Evolutionary conservation across 495 filamentous ascomycete genomes (phyloP).

Genomic region (Xylaria cubensis): DNA sequence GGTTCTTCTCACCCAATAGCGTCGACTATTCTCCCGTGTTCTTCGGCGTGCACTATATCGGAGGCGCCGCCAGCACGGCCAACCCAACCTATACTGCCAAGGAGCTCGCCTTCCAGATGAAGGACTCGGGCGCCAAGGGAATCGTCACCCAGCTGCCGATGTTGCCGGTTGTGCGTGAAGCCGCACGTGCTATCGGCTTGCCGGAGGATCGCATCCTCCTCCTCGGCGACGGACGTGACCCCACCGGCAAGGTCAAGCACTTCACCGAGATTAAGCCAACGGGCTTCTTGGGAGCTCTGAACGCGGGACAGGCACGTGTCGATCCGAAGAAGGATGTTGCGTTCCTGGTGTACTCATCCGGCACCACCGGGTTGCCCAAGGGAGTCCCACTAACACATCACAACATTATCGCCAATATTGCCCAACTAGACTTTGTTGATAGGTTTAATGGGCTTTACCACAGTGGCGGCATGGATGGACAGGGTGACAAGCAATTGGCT

Average conservation of each 20-base stretch:
- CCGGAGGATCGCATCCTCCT: constrained; percentile 72
- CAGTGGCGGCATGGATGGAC: constrained; percentile 63
- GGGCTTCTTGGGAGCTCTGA: constrained; percentile 47
- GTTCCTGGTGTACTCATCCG: constrained; percentile 81
- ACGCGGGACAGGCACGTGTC: constrained; percentile 46
- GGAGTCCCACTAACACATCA: constrained; percentile 87
- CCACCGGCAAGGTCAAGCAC: constrained; percentile 67
- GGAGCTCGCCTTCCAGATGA: constrained; percentile 87
- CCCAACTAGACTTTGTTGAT: constrained; percentile 62
- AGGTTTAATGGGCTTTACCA: constrained; percentile 55
- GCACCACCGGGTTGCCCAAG: constrained; percentile 92
- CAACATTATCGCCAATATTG: constrained; percentile 78
- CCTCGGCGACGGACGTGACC: constrained; percentile 76
- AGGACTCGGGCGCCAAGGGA: constrained; percentile 77
- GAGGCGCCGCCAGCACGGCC: constrained; percentile 79
- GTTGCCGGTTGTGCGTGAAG: constrained; percentile 66
- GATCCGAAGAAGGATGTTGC: constrained; percentile 65
- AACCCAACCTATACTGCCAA: constrained; percentile 88
- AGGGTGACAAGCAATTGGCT: constrained; percentile 75
- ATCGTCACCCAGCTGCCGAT: constrained; percentile 72
- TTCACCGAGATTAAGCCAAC: constrained; percentile 74
- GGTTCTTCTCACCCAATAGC: constrained; percentile 73
- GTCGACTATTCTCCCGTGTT: constrained; percentile 74
- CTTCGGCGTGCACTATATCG: constrained; percentile 85
- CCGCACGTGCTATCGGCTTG: constrained; percentile 72